A percentile compares a stretch with the other conserved stretches of the same genome.
These are phyloP conservation scores for Lasiodiplodia citricola DNA, from an alignment of 2,329 filamentous ascomycete genomes.

Conservation along the genomic window DNA sequence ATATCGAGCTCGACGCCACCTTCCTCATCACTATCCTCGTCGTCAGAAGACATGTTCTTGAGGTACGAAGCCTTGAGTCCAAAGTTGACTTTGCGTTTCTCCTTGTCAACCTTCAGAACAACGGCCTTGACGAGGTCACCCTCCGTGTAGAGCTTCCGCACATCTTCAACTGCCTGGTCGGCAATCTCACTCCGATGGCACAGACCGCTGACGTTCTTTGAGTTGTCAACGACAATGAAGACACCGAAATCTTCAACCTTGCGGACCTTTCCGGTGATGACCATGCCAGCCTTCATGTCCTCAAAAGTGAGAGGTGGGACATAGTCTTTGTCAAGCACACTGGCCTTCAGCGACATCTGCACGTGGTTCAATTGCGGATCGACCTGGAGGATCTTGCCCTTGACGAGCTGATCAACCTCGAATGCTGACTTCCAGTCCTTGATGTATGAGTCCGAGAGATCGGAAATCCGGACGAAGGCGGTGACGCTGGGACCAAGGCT, in stretches of 20 bases:
- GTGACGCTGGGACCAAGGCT: conserved; percentile 80
- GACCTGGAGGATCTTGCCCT: conserved; percentile 78
- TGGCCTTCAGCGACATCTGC: conserved; percentile 86
- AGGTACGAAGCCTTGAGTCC: conserved; percentile 94
- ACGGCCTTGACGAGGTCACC: conserved; percentile 94
- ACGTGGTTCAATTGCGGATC: conserved; percentile 73
- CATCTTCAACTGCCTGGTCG: conserved; percentile 75
- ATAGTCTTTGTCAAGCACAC: conserved; percentile 80
- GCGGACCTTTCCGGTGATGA: conserved; percentile 86
- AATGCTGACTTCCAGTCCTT: conserved; percentile 96
- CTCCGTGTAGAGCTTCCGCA: conserved; percentile 86
- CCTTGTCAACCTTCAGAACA: conserved; percentile 75
- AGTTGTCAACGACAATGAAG: conserved; percentile 88
- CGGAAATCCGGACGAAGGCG: conserved; percentile 82
- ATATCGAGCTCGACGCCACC: conserved; percentile 56
- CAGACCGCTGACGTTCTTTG: conserved; percentile 86
- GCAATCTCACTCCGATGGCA: conserved; percentile 94
- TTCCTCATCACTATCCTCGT: conserved; percentile 51
- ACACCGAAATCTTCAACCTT: conserved; percentile 96
- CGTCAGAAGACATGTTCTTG: conserved; percentile 63
- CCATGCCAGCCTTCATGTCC: conserved; percentile 79
- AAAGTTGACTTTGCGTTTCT: conserved; percentile 82
- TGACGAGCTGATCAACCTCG: conserved; percentile 87
- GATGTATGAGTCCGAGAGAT: conserved; percentile 87
- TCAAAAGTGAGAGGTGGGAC: conserved; percentile 72